A percentile compares a stretch with the other conserved stretches of the same genome.
Evolutionary conservation across 495 filamentous ascomycete species (phyloP).

Genomic region (Penicillium cinerascens): DNA sequence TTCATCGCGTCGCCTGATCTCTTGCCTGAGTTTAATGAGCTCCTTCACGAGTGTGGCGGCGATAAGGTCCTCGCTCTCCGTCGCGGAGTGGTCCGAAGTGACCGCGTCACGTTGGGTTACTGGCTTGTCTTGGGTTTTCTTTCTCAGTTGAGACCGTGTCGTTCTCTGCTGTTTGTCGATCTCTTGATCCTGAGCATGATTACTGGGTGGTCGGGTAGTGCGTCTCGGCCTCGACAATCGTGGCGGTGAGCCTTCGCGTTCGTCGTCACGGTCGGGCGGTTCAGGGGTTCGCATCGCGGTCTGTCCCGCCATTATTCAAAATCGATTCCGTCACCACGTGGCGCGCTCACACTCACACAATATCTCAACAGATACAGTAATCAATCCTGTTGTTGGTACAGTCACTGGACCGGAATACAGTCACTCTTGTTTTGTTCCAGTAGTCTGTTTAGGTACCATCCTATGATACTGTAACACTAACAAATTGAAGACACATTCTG

Average conservation of each 20-base stretch:
- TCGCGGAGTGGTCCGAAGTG: conserved; percentile 10
- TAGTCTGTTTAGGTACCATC: too few relatives aligned
- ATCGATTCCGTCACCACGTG: too few relatives aligned
- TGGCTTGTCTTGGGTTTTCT: conserved; percentile 7
- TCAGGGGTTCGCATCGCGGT: too few relatives aligned
- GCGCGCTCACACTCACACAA: too few relatives aligned
- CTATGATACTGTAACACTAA: too few relatives aligned
- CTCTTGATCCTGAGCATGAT: conserved; percentile 13
- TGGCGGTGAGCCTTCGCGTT: conserved; percentile 20
- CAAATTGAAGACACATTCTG: too few relatives aligned
- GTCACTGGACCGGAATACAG: too few relatives aligned
- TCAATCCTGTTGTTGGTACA: too few relatives aligned
- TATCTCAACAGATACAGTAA: too few relatives aligned
- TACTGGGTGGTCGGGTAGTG: conserved; percentile 8
- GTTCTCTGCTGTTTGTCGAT: conserved; percentile 11
- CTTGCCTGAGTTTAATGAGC: conserved; percentile 20
- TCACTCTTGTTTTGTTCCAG: too few relatives aligned
- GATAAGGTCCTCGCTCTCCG: conserved; percentile 19
- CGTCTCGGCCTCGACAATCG: conserved; percentile 4
- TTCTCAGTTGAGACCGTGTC: conserved; percentile 9
- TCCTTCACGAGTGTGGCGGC: conserved; percentile 9
- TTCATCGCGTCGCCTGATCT: conserved; percentile 20
- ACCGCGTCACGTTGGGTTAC: conserved; percentile 6
- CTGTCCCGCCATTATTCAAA: too few relatives aligned
- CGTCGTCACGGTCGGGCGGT: conserved; percentile 8